These are phyloP conservation scores for Teratosphaeriaceae sp. DNA, from an alignment of 2,329 filamentous ascomycete genomes.

Conservation along the genomic window DNA sequence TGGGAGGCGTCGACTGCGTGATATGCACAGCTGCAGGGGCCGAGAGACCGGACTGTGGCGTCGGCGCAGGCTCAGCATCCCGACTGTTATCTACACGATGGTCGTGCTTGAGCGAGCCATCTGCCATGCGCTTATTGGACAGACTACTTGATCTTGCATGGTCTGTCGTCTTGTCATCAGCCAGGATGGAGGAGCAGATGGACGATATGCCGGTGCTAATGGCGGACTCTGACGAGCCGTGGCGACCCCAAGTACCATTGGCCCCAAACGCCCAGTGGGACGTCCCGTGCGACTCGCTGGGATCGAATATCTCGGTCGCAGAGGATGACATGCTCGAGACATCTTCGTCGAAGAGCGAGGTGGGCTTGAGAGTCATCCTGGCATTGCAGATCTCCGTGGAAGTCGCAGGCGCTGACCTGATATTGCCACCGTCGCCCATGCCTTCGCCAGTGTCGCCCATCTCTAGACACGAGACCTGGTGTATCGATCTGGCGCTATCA, in stretches of 20 bases:
- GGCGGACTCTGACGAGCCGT: slow-evolving; percentile 27
- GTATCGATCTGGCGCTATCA: not conserved
- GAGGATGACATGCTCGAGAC: slow-evolving; percentile 27
- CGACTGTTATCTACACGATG: not conserved
- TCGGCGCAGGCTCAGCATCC: not conserved
- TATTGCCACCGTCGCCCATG: slow-evolving; percentile 2
- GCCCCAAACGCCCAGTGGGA: slow-evolving; percentile 20
- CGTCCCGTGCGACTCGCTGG: slow-evolving; percentile 11
- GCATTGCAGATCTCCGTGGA: no score
- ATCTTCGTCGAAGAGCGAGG: slow-evolving; percentile 18
- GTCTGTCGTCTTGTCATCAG: slow-evolving; percentile 16
- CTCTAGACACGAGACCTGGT: not conserved
- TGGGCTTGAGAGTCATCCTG: slow-evolving; percentile 1
- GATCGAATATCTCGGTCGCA: slow-evolving; percentile 25
- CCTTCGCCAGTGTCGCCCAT: slow-evolving; percentile 3
- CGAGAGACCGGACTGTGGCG: not conserved
- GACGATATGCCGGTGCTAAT: slow-evolving; percentile 29
- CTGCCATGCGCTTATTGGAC: slow-evolving; percentile 24
- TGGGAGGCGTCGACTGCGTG: slow-evolving; percentile 13
- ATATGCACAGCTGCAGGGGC: not conserved
- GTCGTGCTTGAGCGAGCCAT: slow-evolving; percentile 22
- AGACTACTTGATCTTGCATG: slow-evolving; percentile 8
- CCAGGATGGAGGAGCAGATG: slow-evolving; percentile 25
- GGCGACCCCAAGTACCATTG: slow-evolving; percentile 26
- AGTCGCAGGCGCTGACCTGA: no score